phyloP scores from a whole-genome alignment of 139 green algal genomes.

The Volvox africanus region DNA sequence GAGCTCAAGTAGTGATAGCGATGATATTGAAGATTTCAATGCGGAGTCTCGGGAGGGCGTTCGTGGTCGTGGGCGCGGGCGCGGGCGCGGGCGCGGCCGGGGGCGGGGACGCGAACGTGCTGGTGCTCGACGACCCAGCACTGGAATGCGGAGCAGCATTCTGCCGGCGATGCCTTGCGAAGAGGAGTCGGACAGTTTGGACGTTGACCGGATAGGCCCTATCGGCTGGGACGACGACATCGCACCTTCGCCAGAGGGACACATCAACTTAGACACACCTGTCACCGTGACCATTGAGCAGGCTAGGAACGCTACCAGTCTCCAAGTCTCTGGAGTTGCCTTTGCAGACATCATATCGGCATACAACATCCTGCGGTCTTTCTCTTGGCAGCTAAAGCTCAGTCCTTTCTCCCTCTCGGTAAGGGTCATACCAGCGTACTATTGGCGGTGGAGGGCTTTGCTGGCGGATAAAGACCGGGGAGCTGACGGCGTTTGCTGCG shows the following conservation, averaged over 20 bases:
- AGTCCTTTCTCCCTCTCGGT: slow-evolving; percentile 77
- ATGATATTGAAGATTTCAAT: not conserved
- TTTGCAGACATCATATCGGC: slow-evolving; percentile 67
- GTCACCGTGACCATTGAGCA: not conserved
- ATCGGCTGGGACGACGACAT: not conserved
- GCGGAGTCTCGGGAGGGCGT: not conserved
- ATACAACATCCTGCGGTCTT: slow-evolving; percentile 78
- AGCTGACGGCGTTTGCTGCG: no score
- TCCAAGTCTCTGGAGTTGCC: slow-evolving; percentile 8
- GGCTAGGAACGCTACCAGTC: not conserved
- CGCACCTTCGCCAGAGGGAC: not conserved
- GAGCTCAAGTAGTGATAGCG: slow-evolving; percentile 18
- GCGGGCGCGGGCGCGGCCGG: slow-evolving; percentile 12
- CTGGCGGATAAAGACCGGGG: no score
- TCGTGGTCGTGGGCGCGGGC: not conserved
- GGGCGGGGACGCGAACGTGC: not conserved
- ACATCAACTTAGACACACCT: not conserved
- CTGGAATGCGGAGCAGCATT: not conserved
- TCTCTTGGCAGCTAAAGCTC: slow-evolving; percentile 86
- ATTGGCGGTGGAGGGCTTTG: no score
- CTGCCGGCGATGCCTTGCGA: not conserved
- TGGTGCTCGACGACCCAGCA: not conserved
- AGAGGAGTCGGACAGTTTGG: slow-evolving; percentile 5
- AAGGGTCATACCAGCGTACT: not conserved
- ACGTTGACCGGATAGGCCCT: not conserved